Evolutionary conservation across 192 early-diverging fungal species (phyloP).

Genomic region (Piromyces finnis): DNA sequence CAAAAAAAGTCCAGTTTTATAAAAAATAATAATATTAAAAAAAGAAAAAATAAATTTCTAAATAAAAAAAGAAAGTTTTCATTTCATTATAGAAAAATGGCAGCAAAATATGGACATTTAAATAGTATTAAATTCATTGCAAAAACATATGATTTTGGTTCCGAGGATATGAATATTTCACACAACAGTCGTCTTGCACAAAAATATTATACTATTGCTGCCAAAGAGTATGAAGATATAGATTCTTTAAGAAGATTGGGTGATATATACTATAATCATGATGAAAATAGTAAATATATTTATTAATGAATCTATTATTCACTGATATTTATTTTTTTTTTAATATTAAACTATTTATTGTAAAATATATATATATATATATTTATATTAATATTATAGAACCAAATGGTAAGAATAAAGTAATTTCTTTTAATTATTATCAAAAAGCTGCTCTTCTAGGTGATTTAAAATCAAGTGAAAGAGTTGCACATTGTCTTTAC

Average conservation of each 20-base stretch:
- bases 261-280: not conserved
- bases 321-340: no score
- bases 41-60: not conserved
- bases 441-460: not conserved
- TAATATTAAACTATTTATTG: no score
- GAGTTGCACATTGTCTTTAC: not conserved
- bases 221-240: not conserved
- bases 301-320: no score
- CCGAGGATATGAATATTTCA: not conserved
- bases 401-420: not conserved
- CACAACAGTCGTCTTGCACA: not conserved
- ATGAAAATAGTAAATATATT: not conserved
- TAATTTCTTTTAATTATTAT: not conserved
- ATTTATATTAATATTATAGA: no score
- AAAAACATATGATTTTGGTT: not conserved
- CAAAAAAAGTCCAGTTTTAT: not conserved
- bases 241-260: not conserved
- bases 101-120: not conserved
- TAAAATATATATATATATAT: no score
- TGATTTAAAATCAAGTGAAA: not conserved
- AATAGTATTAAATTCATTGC: not conserved
- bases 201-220: not conserved
- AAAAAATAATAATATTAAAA: not conserved
- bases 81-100: not conserved
- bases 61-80: not conserved